Base-by-base conservation (phyloP, 208 protist species). In the Acanthamoeba castellanii region DNA sequence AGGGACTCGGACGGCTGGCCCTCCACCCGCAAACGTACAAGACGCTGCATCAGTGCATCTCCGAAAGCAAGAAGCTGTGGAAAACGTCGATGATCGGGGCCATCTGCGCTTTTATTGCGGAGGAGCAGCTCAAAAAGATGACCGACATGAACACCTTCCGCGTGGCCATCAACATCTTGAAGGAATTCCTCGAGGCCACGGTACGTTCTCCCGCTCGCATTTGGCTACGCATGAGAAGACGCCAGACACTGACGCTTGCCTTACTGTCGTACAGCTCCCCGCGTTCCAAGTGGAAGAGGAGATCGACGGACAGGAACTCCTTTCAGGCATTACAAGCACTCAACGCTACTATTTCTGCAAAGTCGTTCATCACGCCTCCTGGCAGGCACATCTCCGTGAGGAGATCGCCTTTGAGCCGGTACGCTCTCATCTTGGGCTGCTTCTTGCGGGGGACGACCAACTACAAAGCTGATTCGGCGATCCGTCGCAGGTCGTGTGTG, bases 51-150 rank as follows among this genome's bases (percentile, higher is more conserved):
- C 68, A 76, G 45, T 94, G 68, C 57, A 76, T 94, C 30, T 30
- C n/a, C 45, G 90, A 94, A 34, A 94, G 37, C 32, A 94, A 94
- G 90, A 76, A 82, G 50, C 16, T 64, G 32, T 94, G 90, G 90
- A 94, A 94, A 50, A 94, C 90, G 9, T 50, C 50, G n/a, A 70
- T 94, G 45, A 47, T 94, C 7, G 90, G n/a, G 11, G 90, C 90
- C 13, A 94, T 94, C 22, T 94, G 90, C 90, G 64, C 90, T 47
- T 94, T 70, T 59, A 94, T 94, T 84, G 90, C 90, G 3, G 68
- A 82, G 42, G 70, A 84, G 68, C 61, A 82, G 37, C 50, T 94
- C 32, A 64, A 59, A 25, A 57, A 94, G 90, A 84, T 94, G 20
- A 45, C 34, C 27, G 90, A 94, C 16, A 55, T 94, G 61, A 64